Conservation (phyloP, 352 stramenopile genomes). For the Phytopythium chamaehyphon region DNA sequence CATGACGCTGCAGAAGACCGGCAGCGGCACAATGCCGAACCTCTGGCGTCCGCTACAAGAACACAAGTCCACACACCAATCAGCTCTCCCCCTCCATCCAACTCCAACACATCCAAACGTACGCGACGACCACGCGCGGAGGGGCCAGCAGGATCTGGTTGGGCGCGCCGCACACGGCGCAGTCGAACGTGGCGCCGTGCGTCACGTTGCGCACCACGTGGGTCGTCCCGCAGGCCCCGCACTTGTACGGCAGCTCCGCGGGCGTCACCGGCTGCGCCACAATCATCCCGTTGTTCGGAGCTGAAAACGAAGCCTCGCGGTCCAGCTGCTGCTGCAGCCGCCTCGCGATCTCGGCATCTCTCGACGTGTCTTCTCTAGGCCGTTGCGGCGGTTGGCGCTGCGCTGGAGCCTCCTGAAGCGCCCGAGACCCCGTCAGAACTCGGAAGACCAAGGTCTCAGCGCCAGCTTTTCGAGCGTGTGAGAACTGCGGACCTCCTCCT, state of each 20-base stretch:
- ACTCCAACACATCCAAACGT: constrained; percentile 11
- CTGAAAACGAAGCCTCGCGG: constrained; percentile 9
- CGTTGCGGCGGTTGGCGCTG: not conserved
- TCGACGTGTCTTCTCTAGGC: constrained; percentile 17
- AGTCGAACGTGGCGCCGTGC: constrained; percentile 53
- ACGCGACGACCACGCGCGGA: constrained; percentile 45
- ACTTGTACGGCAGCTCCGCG: constrained; percentile 51
- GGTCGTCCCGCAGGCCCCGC: constrained; percentile 51
- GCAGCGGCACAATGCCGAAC: constrained; percentile 51
- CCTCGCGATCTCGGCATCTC: constrained; percentile 50
- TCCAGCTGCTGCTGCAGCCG: constrained; percentile 54
- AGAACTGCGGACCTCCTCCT: not conserved
- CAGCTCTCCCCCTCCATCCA: not conserved
- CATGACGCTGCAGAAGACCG: constrained; percentile 66
- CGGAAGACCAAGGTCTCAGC: too few relatives aligned
- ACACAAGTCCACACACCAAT: not conserved
- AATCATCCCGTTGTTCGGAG: constrained; percentile 12
- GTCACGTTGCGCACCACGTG: constrained; percentile 60
- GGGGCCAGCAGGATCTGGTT: constrained; percentile 63
- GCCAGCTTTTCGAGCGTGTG: too few relatives aligned
- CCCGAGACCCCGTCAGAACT: not conserved
- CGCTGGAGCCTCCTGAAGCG: not conserved
- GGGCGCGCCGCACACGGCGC: constrained; percentile 43
- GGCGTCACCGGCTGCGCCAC: constrained; percentile 35
- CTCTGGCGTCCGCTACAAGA: constrained; percentile 18